These are phyloP conservation scores for Fusarium tricinctum DNA, from an alignment of 2,329 filamentous ascomycete species.

Conservation along the genomic window DNA sequence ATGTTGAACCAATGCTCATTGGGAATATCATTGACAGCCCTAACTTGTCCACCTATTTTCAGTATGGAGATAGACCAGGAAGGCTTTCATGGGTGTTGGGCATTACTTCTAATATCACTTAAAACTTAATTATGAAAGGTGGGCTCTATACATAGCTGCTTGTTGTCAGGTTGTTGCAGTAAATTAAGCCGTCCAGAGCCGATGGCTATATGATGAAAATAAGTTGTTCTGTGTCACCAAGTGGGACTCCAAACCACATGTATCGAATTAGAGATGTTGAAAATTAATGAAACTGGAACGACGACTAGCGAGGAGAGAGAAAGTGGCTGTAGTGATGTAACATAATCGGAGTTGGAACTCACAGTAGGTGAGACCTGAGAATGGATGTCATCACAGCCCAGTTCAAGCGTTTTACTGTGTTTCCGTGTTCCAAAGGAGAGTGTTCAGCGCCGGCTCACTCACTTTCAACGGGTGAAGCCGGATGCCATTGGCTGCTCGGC, in stretches of 20 bases:
- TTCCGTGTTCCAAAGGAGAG: neutral
- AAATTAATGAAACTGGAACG: neutral
- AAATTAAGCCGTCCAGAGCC: slow-evolving; percentile 19
- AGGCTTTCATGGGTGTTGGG: neutral
- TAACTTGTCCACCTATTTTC: neutral
- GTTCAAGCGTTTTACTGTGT: slow-evolving; percentile 3
- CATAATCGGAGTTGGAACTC: neutral
- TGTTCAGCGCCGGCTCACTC: neutral
- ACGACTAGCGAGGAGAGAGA: neutral
- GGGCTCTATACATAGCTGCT: neutral
- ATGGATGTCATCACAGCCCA: slow-evolving; percentile 5
- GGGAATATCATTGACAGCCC: neutral
- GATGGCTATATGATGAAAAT: neutral
- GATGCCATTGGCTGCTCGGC: slow-evolving; percentile 32
- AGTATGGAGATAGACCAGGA: neutral
- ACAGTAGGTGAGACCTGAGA: neutral
- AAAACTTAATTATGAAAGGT: neutral
- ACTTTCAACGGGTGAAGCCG: slow-evolving; percentile 22
- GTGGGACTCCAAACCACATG: neutral
- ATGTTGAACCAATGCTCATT: neutral
- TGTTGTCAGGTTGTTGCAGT: neutral
- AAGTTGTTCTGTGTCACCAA: neutral
- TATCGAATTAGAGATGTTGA: neutral
- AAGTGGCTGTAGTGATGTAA: neutral
- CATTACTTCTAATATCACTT: neutral